Conservation (phyloP, 2,329 filamentous ascomycete genomes). For the Cytospora mali region DNA sequence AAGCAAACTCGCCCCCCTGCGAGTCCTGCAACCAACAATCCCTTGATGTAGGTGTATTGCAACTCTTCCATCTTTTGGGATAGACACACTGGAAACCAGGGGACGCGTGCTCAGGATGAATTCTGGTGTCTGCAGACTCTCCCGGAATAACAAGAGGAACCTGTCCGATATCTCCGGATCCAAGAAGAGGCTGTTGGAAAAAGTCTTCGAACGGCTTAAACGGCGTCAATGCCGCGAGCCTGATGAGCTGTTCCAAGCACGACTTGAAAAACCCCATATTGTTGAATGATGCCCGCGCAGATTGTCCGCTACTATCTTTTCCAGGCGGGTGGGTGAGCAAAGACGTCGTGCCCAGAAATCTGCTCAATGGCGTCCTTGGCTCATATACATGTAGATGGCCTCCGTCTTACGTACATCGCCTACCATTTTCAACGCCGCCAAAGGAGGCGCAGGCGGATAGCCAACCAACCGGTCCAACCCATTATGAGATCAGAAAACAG, state of each 20-base stretch:
- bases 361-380: not conserved
- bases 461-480: too few relatives aligned
- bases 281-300: not conserved
- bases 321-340: slow-evolving; percentile 6
- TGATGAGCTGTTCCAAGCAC: slow-evolving; percentile 23
- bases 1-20: slow-evolving; percentile 12
- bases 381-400: not conserved
- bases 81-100: slow-evolving; percentile 24
- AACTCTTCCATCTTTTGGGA: slow-evolving; percentile 23
- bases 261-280: slow-evolving; percentile 24
- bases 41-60: slow-evolving; percentile 15
- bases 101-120: slow-evolving; percentile 19
- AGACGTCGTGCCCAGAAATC: not conserved
- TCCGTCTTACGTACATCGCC: not conserved
- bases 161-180: not conserved
- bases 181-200: slow-evolving; percentile 16
- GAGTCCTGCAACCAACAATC: slow-evolving; percentile 27
- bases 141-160: slow-evolving; percentile 1
- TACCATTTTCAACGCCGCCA: not conserved
- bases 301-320: too few relatives aligned
- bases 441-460: not conserved
- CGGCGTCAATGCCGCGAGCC: slow-evolving; percentile 10
- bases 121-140: not conserved
- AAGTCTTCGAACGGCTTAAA: slow-evolving; percentile 18
- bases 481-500: not conserved